These are phyloP conservation scores for Nemania diffusa DNA, from an alignment of 2,329 filamentous ascomycete species.

Conservation along the genomic window DNA sequence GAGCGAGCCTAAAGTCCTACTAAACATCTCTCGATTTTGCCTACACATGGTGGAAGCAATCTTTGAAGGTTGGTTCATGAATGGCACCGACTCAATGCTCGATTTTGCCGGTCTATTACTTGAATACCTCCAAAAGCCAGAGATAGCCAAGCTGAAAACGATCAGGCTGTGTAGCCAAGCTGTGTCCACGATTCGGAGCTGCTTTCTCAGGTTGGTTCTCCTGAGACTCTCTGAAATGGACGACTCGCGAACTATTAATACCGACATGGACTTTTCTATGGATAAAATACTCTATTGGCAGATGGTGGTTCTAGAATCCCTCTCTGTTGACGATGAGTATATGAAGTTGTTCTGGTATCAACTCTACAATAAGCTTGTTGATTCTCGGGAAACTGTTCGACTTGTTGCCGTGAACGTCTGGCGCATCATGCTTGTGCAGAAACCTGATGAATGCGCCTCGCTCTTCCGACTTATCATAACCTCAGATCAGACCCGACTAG, in stretches of 20 bases:
- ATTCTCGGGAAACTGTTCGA: conserved; percentile 73
- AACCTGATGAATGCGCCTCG: conserved; percentile 80
- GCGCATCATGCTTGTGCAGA: conserved; percentile 93
- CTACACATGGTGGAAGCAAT: conserved; percentile 87
- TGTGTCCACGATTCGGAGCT: conserved; percentile 77
- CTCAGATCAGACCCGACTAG: conserved; percentile 76
- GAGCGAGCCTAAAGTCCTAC: conserved; percentile 83
- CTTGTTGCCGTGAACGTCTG: conserved; percentile 84
- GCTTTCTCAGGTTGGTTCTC: conserved; percentile 81
- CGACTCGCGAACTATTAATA: conserved; percentile 67
- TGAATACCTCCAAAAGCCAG: conserved; percentile 88
- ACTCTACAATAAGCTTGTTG: conserved; percentile 88
- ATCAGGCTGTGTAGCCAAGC: conserved; percentile 92
- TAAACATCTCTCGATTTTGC: conserved; percentile 85
- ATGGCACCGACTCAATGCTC: conserved; percentile 83
- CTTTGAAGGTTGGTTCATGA: conserved; percentile 96
- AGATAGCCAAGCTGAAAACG: conserved; percentile 82
- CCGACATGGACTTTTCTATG: conserved; percentile 76
- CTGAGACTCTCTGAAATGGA: conserved; percentile 87
- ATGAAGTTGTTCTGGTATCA: conserved; percentile 91
- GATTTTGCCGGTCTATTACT: conserved; percentile 87
- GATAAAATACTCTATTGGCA: conserved; percentile 96
- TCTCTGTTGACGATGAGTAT: conserved; percentile 82
- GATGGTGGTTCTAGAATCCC: conserved; percentile 82
- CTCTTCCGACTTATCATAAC: conserved; percentile 78